Conservation (phyloP, 1,284 basidiomycete genomes). For the Irpex rosettiformis region DNA sequence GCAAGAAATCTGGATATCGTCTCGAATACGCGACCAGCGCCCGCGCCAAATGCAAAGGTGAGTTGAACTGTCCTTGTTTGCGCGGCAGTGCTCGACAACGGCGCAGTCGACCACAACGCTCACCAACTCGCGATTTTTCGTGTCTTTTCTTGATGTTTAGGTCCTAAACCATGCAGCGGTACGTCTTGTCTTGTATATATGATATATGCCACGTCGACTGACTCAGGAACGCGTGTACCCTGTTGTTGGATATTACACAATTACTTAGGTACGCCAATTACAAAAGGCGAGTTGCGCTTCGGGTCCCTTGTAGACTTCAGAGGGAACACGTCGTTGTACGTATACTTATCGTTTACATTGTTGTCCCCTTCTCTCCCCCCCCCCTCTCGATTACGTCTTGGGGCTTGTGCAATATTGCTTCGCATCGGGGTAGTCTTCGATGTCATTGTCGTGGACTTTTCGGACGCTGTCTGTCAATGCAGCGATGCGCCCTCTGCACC, state of each 20-base stretch:
- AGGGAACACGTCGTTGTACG: conserved; percentile 71
- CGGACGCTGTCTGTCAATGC: neutral
- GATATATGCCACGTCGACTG: neutral
- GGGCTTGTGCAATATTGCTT: neutral
- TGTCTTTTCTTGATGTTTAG: conserved; percentile 35
- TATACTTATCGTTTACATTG: conserved; percentile 18
- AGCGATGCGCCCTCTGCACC: neutral
- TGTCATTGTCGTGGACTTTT: neutral
- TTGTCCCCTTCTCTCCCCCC: neutral
- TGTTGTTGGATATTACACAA: neutral
- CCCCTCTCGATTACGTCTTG: neutral
- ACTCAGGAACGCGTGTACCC: neutral
- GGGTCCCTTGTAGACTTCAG: conserved; percentile 76
- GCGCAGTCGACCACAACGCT: conserved; percentile 22
- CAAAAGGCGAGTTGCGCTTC: conserved; percentile 70
- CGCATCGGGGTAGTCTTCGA: neutral
- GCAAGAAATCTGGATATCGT: conserved; percentile 63
- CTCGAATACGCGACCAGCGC: conserved; percentile 69
- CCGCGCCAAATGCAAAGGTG: conserved; percentile 84
- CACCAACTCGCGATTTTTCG: conserved; percentile 27
- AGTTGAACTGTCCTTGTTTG: conserved; percentile 21
- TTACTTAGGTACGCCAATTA: conserved; percentile 63
- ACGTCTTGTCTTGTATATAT: conserved; percentile 20
- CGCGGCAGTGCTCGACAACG: conserved; percentile 14
- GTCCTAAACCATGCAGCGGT: conserved; percentile 78